Conservation (phyloP, 441 rosid species). For the Hura crepitans region DNA sequence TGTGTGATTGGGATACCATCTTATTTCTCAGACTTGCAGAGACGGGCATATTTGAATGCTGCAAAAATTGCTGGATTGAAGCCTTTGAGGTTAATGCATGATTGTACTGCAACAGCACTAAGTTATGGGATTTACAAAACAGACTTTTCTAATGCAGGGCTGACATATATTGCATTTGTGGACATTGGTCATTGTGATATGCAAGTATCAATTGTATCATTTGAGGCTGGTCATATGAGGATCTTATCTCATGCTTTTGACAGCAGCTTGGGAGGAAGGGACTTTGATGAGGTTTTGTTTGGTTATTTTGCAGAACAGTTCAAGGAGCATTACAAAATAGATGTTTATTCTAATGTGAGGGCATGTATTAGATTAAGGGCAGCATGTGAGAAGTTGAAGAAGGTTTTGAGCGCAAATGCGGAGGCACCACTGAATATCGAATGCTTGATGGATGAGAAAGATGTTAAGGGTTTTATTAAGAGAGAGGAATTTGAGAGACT, state of each 20-base stretch:
- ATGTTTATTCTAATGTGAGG: conserved; percentile 68
- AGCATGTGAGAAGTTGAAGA: conserved; percentile 90
- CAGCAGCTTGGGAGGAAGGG: conserved; percentile 76
- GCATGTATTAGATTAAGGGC: conserved; percentile 74
- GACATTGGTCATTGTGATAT: conserved; percentile 92
- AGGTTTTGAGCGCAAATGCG: conserved; percentile 92
- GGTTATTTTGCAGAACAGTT: conserved; percentile 67
- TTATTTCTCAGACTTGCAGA: conserved; percentile 77
- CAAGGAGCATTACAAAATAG: conserved; percentile 69
- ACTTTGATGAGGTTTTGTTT: conserved; percentile 80
- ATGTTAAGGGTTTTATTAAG: conserved; percentile 81
- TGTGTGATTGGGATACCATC: conserved; percentile 93
- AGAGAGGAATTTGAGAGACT: conserved; percentile 79
- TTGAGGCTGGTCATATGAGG: conserved; percentile 68
- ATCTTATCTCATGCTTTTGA: conserved; percentile 78
- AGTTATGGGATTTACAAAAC: conserved; percentile 92
- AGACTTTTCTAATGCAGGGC: conserved; percentile 50
- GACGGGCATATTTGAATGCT: conserved; percentile 78
- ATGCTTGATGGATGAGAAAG: conserved; percentile 95
- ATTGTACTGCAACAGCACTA: conserved; percentile 85
- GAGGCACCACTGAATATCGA: conserved; percentile 83
- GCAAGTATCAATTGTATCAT: conserved; percentile 68
- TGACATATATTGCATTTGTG: conserved; percentile 59
- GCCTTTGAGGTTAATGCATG: conserved; percentile 90
- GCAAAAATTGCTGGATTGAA: conserved; percentile 78